Evolutionary conservation across 495 filamentous ascomycete species (phyloP), one percentile per base, ranked within the genome.

Genomic region (Neurospora sp.): DNA sequence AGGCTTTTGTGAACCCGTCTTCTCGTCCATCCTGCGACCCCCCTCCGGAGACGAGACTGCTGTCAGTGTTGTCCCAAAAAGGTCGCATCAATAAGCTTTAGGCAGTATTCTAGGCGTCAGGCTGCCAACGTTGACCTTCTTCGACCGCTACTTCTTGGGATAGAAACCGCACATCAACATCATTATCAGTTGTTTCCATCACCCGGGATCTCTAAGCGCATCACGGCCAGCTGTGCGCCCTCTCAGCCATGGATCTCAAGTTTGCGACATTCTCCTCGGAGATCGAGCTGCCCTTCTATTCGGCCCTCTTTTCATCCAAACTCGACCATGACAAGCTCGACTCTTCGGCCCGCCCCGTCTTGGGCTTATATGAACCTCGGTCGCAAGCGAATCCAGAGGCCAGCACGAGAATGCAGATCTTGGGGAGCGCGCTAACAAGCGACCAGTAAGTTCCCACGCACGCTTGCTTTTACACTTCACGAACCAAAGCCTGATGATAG

Each of bases 261-360:
- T 98, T 94, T 82, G 91, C 92, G 59, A 89, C 94, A 0, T 98
- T 97, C 87, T 87, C 89, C 35, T 97, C 95, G 38, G 94, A 97
- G 82, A 93, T 98, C 75, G 96, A 99, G 78, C 85, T 98, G 31
- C 93, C 93, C 27, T 99, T 99, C 81, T 98, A 97, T 78, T 91
- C 91, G 44, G 89, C 93, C 44, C 88, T 99, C 35, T 94, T 94
- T 65, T 89, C 90, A 9, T 92, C 89, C 69, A 99, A 99, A 82
- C 92, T 99, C 77, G 93, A 99, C 78, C 91, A 97, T 88, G 96
- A 98, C 82, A 96, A 92, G 84, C 92, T 99, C 48, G 91, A 97
- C 81, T 94, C 96, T 77, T 96, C 96, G 18, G 92, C 94, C 27
- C 92, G 95, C 40, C 88, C 89, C 71, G 85, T 98, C 0, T 83